Percentiles rank a stretch among this genome's conserved stretches.
Evolutionary conservation across 2,329 filamentous ascomycete species (phyloP).

Genomic region (Hansfordia pulvinata): DNA sequence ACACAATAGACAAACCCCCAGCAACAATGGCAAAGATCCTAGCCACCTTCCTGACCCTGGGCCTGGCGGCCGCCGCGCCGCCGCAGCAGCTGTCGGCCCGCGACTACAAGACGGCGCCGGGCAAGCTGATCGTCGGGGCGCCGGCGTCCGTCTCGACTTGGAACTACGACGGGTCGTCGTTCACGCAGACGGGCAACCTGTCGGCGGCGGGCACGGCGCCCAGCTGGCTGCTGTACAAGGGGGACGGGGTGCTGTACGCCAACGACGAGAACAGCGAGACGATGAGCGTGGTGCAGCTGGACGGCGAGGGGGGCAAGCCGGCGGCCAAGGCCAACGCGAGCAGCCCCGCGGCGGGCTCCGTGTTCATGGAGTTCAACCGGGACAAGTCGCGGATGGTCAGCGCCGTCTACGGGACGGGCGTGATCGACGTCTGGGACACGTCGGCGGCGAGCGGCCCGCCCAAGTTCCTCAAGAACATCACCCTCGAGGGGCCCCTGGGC

Average conservation of each 20-base stretch:
- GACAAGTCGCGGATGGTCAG: constrained; percentile 30
- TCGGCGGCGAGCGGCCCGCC: constrained; percentile 17
- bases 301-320: constrained; percentile 17
- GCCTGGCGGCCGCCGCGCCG: constrained; percentile 11
- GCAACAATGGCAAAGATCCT: constrained; percentile 6
- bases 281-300: constrained; percentile 25
- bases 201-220: constrained; percentile 16
- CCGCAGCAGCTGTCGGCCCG: too few relatives aligned
- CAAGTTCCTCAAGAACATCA: constrained; percentile 23
- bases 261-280: constrained; percentile 30
- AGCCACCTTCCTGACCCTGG: constrained; percentile 10
- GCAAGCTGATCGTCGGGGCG: constrained; percentile 25
- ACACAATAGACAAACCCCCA: too few relatives aligned
- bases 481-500: constrained; percentile 18
- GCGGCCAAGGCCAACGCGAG: constrained; percentile 10
- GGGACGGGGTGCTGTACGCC: constrained; percentile 27
- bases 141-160: constrained; percentile 24
- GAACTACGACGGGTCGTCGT: constrained; percentile 24
- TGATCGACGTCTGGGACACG: constrained; percentile 31
- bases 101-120: constrained; percentile 4
- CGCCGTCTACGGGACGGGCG: constrained; percentile 24
- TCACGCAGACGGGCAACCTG: constrained; percentile 23
- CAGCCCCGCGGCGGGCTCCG: constrained; percentile 26
- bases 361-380: constrained; percentile 31
- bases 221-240: constrained; percentile 31